Evolutionary conservation across 139 green algal genomes (phyloP).

Genomic region (Pleodorina starrii): DNA sequence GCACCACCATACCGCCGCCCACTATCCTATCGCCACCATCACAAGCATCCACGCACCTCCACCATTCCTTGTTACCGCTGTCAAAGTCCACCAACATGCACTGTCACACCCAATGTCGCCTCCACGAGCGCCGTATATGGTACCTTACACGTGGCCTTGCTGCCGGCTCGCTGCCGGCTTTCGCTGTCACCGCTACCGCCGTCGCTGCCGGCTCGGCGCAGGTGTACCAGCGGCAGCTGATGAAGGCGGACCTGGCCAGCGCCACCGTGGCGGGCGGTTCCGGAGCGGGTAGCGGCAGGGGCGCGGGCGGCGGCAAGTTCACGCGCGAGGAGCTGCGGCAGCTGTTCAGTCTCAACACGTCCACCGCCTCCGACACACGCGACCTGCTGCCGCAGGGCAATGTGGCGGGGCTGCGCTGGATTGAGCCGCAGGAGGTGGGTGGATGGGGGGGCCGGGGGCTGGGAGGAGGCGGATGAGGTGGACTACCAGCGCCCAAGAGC

Average conservation of each 20-base stretch:
- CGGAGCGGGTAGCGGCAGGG: slow-evolving; percentile 12
- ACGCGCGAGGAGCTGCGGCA: slow-evolving; percentile 79
- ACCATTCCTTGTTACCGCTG: too few species aligned
- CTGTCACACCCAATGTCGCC: too few species aligned
- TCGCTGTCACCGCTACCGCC: background rate
- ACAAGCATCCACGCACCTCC: too few species aligned
- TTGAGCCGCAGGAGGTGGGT: slow-evolving; percentile 27
- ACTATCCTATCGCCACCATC: too few species aligned
- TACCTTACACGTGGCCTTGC: background rate
- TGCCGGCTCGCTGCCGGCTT: background rate
- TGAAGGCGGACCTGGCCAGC: slow-evolving; percentile 80
- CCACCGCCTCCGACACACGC: slow-evolving; percentile 75
- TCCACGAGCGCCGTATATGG: too few species aligned
- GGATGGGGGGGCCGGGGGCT: background rate
- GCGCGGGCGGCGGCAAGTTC: slow-evolving; percentile 66
- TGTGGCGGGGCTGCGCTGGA: slow-evolving; percentile 36
- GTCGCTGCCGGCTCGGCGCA: too few species aligned
- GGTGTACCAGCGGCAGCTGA: slow-evolving; percentile 90
- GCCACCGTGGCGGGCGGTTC: slow-evolving; percentile 49
- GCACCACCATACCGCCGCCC: too few species aligned
- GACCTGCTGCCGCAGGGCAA: slow-evolving; percentile 65
- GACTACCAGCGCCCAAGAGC: background rate
- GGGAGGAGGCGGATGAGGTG: background rate
- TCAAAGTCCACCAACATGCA: too few species aligned
- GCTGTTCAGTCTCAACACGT: slow-evolving; percentile 77